These are phyloP conservation scores for Antrodiella citrinella DNA, from an alignment of 768 basidiomycete genomes.

Conservation along the genomic window DNA sequence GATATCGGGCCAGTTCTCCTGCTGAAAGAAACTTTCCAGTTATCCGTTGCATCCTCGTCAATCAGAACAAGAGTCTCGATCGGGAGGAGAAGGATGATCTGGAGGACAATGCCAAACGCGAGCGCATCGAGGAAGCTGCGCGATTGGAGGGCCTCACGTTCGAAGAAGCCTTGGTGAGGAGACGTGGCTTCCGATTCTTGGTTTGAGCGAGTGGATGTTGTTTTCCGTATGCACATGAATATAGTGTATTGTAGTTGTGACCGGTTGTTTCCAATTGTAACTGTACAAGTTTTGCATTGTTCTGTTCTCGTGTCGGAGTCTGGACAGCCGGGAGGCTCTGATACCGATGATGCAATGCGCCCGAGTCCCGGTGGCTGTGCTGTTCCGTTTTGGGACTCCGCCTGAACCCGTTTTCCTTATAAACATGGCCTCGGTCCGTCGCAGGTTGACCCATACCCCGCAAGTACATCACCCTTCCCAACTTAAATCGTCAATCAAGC, in stretches of 20 bases:
- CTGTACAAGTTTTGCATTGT: too few relatives aligned
- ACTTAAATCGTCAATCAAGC: not conserved
- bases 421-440: not conserved
- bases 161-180: conserved; percentile 48
- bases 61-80: conserved; percentile 44
- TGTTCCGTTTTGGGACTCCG: not conserved
- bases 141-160: conserved; percentile 50
- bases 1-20: too few relatives aligned
- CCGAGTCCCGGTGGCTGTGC: too few relatives aligned
- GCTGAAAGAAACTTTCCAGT: too few relatives aligned
- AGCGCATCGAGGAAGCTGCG: conserved; percentile 51
- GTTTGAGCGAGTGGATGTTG: too few relatives aligned
- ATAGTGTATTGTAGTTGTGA: too few relatives aligned
- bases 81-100: conserved; percentile 33
- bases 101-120: conserved; percentile 35
- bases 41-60: conserved; percentile 36
- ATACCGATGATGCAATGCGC: too few relatives aligned
- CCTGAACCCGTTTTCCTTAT: not conserved
- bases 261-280: too few relatives aligned
- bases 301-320: too few relatives aligned
- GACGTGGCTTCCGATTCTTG: conserved; percentile 52
- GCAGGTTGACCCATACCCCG: not conserved
- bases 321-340: too few relatives aligned
- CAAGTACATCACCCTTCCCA: not conserved
- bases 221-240: too few relatives aligned